Conservation (phyloP, 1,139 yeast species). For the Yamadazyma mexicana region DNA sequence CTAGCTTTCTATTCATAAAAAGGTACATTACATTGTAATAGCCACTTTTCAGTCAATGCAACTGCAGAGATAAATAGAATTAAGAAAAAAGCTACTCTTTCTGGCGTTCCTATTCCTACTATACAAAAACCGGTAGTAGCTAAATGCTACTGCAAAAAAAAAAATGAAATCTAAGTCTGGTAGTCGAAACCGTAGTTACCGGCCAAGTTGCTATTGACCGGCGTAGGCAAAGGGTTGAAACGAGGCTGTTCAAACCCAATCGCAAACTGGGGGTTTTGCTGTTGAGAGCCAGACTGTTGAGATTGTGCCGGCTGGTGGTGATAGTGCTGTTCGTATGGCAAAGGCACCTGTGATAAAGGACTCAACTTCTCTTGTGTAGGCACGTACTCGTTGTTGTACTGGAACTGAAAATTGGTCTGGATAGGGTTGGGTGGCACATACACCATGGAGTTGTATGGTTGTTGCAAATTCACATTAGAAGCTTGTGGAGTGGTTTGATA, state of each 20-base stretch:
- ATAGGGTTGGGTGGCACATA: constrained; percentile 14
- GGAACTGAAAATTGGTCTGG: constrained; percentile 22
- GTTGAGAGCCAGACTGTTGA: background rate
- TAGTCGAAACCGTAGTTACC: constrained; percentile 21
- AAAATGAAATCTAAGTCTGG: constrained; percentile 9
- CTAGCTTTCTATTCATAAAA: too few relatives aligned
- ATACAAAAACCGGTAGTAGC: too few relatives aligned
- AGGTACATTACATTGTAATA: too few relatives aligned
- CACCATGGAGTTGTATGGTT: constrained; percentile 12
- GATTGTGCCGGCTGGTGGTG: constrained; percentile 9
- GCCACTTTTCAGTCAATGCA: too few relatives aligned
- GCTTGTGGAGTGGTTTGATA: constrained; percentile 12
- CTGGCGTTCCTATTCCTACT: too few relatives aligned
- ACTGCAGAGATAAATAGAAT: too few relatives aligned
- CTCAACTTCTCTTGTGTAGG: constrained; percentile 26
- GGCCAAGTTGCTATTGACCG: constrained; percentile 16
- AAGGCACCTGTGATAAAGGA: constrained; percentile 25
- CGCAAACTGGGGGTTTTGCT: constrained; percentile 17
- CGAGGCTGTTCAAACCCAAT: constrained; percentile 26
- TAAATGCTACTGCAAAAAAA: too few relatives aligned
- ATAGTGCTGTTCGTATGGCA: constrained; percentile 15
- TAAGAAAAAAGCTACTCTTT: too few relatives aligned
- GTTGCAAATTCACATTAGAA: constrained; percentile 19
- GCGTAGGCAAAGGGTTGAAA: constrained; percentile 31
- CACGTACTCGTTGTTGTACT: constrained; percentile 21